phyloP scores from a whole-genome alignment of 2,329 filamentous ascomycete species.

The Colletotrichum acutatum region DNA sequence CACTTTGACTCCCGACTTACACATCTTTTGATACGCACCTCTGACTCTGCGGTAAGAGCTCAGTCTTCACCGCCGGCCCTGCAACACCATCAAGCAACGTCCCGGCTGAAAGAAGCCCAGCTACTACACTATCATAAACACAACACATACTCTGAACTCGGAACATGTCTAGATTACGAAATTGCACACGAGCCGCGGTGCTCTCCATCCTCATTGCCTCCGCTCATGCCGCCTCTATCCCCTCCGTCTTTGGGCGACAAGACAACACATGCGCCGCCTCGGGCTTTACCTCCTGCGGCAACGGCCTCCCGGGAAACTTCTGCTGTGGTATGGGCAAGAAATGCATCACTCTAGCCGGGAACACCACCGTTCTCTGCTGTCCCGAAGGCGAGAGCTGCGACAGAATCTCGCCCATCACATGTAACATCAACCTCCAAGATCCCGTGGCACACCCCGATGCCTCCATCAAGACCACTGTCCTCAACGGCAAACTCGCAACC shows the following conservation, averaged over 20 bases:
- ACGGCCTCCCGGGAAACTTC: slow-evolving; percentile 70
- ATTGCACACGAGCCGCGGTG: slow-evolving; percentile 49
- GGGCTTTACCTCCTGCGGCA: slow-evolving; percentile 62
- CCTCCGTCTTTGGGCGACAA: slow-evolving; percentile 54
- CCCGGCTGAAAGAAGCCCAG: slow-evolving; percentile 3
- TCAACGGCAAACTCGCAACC: slow-evolving; percentile 63
- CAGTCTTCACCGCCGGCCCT: slow-evolving; percentile 6
- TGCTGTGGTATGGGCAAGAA: slow-evolving; percentile 68
- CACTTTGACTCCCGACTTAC: slow-evolving; percentile 21
- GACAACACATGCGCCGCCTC: slow-evolving; percentile 62
- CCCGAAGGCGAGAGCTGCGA: slow-evolving; percentile 67
- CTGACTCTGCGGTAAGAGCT: slow-evolving; percentile 16
- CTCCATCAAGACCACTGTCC: slow-evolving; percentile 73
- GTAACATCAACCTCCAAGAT: slow-evolving; percentile 72
- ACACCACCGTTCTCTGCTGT: slow-evolving; percentile 78
- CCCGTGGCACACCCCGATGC: slow-evolving; percentile 65
- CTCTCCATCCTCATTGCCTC: slow-evolving; percentile 50
- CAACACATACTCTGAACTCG: background rate
- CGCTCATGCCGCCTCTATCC: slow-evolving; percentile 51
- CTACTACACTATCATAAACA: background rate
- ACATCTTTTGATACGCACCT: slow-evolving; percentile 6
- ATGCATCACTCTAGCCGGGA: slow-evolving; percentile 72
- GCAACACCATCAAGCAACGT: background rate
- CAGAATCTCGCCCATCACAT: slow-evolving; percentile 72
- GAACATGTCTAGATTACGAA: slow-evolving; percentile 43